Conservation (phyloP, 306 rosid genomes). For the Albizia julibrissin region DNA sequence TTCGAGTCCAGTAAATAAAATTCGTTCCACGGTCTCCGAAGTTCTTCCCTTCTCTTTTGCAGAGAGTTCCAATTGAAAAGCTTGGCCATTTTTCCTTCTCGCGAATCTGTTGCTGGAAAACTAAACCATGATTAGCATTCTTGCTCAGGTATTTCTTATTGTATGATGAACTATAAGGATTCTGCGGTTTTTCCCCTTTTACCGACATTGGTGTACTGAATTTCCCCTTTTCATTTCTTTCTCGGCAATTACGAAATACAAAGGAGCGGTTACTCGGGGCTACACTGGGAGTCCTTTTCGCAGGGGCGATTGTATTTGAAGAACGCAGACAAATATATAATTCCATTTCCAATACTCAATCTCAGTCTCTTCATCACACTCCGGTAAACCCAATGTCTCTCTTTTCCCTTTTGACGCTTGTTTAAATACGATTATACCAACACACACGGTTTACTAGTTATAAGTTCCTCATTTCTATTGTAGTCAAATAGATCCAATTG, state of each 20-base stretch:
- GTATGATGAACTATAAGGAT: not conserved
- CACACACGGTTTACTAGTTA: not conserved
- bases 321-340: conserved; percentile 60
- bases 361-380: conserved; percentile 32
- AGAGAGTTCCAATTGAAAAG: not conserved
- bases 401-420: not conserved
- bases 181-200: not conserved
- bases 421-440: not conserved
- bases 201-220: not conserved
- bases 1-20: not conserved
- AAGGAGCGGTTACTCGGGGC: conserved; percentile 73
- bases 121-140: conserved; percentile 71
- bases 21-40: not conserved
- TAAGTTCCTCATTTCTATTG: not conserved
- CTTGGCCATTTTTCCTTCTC: not conserved
- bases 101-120: conserved; percentile 8
- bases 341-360: conserved; percentile 55
- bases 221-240: not conserved
- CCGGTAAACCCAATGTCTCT: conserved; percentile 42
- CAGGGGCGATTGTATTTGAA: conserved; percentile 62
- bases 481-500: not conserved
- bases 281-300: conserved; percentile 65
- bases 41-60: not conserved
- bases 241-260: not conserved
- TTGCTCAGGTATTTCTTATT: conserved; percentile 57